Evolutionary conservation across 2,329 filamentous ascomycete genomes (phyloP), one percentile per base, ranked within the genome.

Genomic region (Diaporthe helianthi): DNA sequence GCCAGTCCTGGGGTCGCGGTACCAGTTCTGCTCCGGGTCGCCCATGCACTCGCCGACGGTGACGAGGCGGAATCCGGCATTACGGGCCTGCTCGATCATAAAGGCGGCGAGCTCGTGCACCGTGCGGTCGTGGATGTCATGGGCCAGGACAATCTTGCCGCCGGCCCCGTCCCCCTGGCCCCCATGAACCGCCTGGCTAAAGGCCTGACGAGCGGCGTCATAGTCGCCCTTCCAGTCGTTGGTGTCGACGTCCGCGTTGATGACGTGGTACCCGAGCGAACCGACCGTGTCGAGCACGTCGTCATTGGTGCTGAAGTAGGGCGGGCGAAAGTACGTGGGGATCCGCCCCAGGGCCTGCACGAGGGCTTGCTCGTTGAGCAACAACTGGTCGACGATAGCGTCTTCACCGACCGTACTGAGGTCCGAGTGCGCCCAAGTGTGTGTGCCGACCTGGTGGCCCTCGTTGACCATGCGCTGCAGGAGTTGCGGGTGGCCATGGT

Each of bases 41-140:
- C 83, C 84, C 17, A 89, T 78, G 73, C 86, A 89, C 72, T 87
- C 80, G 4, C 86, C 87, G 6, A 88, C 83, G 4, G 86, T 86
- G 44, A 87, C 86, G 66, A 81, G 81, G 53, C 74, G 73, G 70
- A 80, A 83, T 1, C 84, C 85, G 41, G 81, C 77, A 6, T 73
- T 73, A 61, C 79, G 78, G 15, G 87, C 78, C 29, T 79, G 79
- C 24, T 76, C 73, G 33, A 84, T 75, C 65, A 84, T 78, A 73
- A 83, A 83, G 26, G 81, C 79, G 13, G 82, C 83, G 49, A 86
- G 77, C 71, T 83, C 83, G 67, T 81, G 79, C n/a, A 83, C 83
- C 4, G 79, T 80, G 74, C 83, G 79, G 54, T 80, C 76, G 72
- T 85, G 82, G 65, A 84, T 82, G 73, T 86, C 83, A 73, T 86